These are phyloP conservation scores for Globisporangium megalacanthum DNA, from an alignment of 352 stramenopile genomes.

Conservation along the genomic window DNA sequence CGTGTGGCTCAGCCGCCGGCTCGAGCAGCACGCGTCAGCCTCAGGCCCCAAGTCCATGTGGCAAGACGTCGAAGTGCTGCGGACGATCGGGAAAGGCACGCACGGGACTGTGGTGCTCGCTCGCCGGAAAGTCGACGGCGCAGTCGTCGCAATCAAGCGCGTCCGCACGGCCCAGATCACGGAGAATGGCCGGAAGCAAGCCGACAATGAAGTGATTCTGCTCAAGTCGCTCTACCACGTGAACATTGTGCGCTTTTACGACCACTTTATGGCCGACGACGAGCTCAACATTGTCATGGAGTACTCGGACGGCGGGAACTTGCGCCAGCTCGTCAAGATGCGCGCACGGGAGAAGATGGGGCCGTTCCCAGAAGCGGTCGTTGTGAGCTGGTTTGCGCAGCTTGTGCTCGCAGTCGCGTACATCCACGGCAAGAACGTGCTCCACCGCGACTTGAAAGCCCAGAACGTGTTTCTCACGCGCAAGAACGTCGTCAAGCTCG, in stretches of 20 bases:
- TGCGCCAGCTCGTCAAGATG: slow-evolving; percentile 80
- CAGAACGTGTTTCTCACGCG: slow-evolving; percentile 87
- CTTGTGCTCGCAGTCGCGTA: slow-evolving; percentile 81
- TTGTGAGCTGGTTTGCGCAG: slow-evolving; percentile 87
- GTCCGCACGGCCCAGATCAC: slow-evolving; percentile 75
- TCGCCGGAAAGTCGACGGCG: slow-evolving; percentile 66
- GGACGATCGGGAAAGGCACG: slow-evolving; percentile 83
- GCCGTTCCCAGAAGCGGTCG: slow-evolving; percentile 75
- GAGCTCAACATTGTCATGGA: slow-evolving; percentile 90
- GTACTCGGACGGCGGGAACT: slow-evolving; percentile 77
- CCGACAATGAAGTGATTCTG: slow-evolving; percentile 86
- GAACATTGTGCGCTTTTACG: slow-evolving; percentile 89
- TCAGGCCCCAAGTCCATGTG: slow-evolving; percentile 66
- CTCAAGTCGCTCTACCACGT: slow-evolving; percentile 88
- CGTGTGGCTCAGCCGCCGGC: slow-evolving; percentile 75
- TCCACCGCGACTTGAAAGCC: slow-evolving; percentile 85
- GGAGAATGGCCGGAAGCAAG: slow-evolving; percentile 81
- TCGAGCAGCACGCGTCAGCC: slow-evolving; percentile 53
- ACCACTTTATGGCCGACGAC: slow-evolving; percentile 82
- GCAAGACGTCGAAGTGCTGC: slow-evolving; percentile 81
- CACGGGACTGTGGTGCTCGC: slow-evolving; percentile 82
- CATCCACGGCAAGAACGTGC: slow-evolving; percentile 86
- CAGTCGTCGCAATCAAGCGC: slow-evolving; percentile 81
- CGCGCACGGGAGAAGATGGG: slow-evolving; percentile 74
- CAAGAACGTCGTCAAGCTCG: slow-evolving; percentile 85